Evolutionary conservation across 2,329 filamentous ascomycete genomes (phyloP), one percentile per base, ranked within the genome.

Genomic region (Sporothrix protearum): DNA sequence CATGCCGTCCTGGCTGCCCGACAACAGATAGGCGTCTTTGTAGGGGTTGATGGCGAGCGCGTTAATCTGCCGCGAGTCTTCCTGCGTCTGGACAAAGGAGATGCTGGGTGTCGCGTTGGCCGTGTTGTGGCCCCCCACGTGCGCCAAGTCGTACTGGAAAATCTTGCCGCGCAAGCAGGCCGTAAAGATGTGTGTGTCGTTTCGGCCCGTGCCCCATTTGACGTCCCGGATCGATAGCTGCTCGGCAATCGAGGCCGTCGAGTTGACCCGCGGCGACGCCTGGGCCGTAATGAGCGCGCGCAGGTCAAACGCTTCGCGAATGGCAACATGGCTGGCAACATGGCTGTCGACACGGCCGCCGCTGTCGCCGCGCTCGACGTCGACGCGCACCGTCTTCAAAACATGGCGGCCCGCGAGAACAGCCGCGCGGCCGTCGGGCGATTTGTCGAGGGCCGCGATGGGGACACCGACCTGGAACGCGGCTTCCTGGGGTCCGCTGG

Each of bases 91-190:
- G 45, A 89, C 83, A 45, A 85, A 85, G 51, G 87, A 87, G 68
- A 89, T 78, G 49, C 25, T 30, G 33, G 64, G 30, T 28, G 2
- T 84, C 83, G 14, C 83, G 33, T 79, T 78, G 10, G 42, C 16
- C 0, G 81, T 79, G 7, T 80, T 79, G 2, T 81, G 82, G 1
- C 81, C 77, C 1, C 84, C 83, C 10, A 87, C 76, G 25, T 85
- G 84, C 53, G 82, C 82, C 22, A 90, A 77, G 77, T 91, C 87
- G 76, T 91, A 91, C 73, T 87, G 83, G 73, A 89, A 89, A 75
- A 91, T 89, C 78, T 88, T 87, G 76, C 88, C 88, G 73, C 86
- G 88, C 67, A 86, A 85, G 76, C 87, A 89, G 2, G 88, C 88
- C 0, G 88, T 90, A 75, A 89, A 88, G 70, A 90, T 84, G 49